Evolutionary conservation across 192 early-diverging fungal genomes (phyloP).

Genomic region (Coemansia pectinata): DNA sequence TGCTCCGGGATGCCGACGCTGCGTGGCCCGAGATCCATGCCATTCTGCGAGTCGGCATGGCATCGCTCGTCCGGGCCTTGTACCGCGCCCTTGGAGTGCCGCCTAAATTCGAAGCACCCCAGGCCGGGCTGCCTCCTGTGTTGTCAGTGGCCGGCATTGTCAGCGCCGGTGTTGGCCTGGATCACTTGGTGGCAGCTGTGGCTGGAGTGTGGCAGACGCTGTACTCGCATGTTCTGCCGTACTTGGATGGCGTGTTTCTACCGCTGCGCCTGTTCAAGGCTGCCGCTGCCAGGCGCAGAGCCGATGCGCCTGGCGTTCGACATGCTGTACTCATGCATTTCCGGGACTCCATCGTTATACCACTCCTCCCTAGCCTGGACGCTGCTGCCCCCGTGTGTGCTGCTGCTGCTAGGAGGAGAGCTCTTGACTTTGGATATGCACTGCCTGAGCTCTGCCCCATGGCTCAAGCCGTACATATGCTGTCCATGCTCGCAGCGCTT

Average conservation of each 20-base stretch:
- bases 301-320: conserved; percentile 15
- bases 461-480: conserved; percentile 27
- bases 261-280: conserved; percentile 57
- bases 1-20: conserved; percentile 20
- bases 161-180: conserved; percentile 65
- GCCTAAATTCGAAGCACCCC: conserved; percentile 29
- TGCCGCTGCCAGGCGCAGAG: neutral
- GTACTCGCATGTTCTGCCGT: conserved; percentile 80
- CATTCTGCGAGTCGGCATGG: conserved; percentile 44
- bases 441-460: neutral
- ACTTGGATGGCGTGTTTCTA: conserved; percentile 83
- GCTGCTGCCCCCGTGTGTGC: conserved; percentile 23
- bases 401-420: conserved; percentile 20
- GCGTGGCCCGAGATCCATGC: conserved; percentile 41
- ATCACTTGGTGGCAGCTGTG: conserved; percentile 65
- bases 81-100: conserved; percentile 24
- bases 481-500: conserved; percentile 34
- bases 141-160: conserved; percentile 46
- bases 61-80: conserved; percentile 36
- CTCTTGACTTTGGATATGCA: neutral
- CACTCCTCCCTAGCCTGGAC: conserved; percentile 28
- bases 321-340: conserved; percentile 36
- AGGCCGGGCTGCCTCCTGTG: neutral
- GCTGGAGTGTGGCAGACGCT: conserved; percentile 81
- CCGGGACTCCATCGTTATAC: conserved; percentile 32